These are phyloP conservation scores for Alternaria burnsii DNA, from an alignment of 2,329 filamentous ascomycete genomes.

Conservation along the genomic window DNA sequence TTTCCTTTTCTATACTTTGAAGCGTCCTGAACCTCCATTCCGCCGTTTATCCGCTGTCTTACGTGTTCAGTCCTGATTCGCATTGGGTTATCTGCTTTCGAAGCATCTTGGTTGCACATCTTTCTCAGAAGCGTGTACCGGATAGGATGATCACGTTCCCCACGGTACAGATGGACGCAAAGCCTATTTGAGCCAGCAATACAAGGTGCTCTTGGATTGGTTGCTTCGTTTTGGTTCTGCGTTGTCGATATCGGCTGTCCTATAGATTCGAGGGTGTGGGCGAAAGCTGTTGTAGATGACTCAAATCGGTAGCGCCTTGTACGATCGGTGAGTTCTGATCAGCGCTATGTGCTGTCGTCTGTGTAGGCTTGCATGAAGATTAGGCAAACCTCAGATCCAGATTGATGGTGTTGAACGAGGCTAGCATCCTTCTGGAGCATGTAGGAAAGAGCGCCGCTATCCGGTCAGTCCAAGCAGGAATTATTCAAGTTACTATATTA, in stretches of 20 bases:
- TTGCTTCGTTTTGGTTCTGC: constrained; percentile 3
- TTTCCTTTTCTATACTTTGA: constrained; percentile 5
- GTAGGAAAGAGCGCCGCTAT: not conserved
- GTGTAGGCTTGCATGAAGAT: not conserved
- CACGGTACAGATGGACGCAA: not conserved
- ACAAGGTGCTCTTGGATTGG: not conserved
- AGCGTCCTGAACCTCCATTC: not conserved
- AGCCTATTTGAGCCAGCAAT: not conserved
- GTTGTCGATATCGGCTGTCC: not conserved
- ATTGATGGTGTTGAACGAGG: not conserved
- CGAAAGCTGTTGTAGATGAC: not conserved
- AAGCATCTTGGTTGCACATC: not conserved
- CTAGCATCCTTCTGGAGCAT: not conserved
- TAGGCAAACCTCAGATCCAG: not conserved
- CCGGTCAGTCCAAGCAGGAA: not conserved
- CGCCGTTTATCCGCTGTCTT: not conserved
- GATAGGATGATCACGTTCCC: not conserved
- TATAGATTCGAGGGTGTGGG: constrained; percentile 4
- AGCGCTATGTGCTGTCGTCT: constrained; percentile 3
- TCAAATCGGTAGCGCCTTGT: not conserved
- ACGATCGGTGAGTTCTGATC: constrained; percentile 1
- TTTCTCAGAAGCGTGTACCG: not conserved
- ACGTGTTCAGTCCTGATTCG: not conserved
- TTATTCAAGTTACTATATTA: not conserved
- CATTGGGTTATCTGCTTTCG: not conserved